These are phyloP conservation scores for Talaromyces piceae DNA, from an alignment of 2,329 filamentous ascomycete species.

Conservation along the genomic window DNA sequence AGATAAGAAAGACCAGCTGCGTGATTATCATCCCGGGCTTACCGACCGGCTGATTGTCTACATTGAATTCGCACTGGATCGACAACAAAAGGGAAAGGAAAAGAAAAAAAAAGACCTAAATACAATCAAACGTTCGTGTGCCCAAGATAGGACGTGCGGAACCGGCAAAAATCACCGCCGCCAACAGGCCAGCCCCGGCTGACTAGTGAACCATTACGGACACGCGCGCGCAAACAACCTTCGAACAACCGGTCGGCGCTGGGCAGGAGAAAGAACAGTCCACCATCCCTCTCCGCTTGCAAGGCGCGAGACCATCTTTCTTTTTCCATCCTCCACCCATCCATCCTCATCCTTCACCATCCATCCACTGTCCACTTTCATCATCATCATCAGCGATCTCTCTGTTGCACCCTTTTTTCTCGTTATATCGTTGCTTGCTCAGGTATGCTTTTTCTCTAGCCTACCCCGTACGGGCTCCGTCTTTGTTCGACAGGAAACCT, in stretches of 20 bases:
- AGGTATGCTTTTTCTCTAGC: background rate
- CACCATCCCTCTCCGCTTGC: background rate
- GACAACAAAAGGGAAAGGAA: too few relatives aligned
- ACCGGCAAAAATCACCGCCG: background rate
- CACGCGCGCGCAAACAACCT: constrained; percentile 4
- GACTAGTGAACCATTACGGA: background rate
- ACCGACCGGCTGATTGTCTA: too few relatives aligned
- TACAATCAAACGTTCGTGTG: too few relatives aligned
- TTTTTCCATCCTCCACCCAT: background rate
- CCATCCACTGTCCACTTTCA: constrained; percentile 1
- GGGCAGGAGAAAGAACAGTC: background rate
- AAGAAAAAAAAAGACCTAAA: too few relatives aligned
- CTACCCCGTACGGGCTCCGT: too few relatives aligned
- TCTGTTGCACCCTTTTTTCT: background rate
- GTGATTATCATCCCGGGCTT: too few relatives aligned
- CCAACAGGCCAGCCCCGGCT: background rate
- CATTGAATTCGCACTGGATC: too few relatives aligned
- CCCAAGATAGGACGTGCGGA: background rate
- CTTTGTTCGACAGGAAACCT: too few relatives aligned
- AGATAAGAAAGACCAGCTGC: too few relatives aligned
- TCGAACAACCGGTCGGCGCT: constrained; percentile 4
- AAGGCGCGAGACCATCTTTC: background rate
- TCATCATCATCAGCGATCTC: background rate
- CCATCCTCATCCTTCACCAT: background rate
- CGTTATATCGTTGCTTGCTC: background rate